Conservation (phyloP, 202 grass and related monocot species). For the Brachypodium distachyon region DNA sequence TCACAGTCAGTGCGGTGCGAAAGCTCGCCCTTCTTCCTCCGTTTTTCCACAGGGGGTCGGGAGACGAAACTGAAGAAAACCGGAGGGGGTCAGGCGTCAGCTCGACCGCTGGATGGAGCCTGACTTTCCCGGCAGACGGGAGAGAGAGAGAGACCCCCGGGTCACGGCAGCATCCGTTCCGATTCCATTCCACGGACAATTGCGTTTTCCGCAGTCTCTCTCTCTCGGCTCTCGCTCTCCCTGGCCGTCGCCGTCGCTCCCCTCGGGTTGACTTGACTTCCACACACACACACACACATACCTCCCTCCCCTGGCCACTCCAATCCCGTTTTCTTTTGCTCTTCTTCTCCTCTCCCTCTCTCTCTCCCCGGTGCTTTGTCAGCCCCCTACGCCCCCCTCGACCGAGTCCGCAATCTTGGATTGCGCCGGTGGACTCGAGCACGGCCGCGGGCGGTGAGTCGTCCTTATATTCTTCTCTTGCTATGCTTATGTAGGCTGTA, state of each 20-base stretch:
- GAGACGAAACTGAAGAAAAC: not conserved
- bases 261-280: slow-evolving; percentile 50
- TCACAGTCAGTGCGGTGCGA: not conserved
- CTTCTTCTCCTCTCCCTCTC: not conserved
- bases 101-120: not conserved
- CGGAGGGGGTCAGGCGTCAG: too few relatives aligned
- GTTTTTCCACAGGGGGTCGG: not conserved
- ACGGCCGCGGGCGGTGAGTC: slow-evolving; percentile 25
- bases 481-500: not conserved
- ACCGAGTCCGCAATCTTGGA: not conserved
- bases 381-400: not conserved
- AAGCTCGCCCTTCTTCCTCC: not conserved
- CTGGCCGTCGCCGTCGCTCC: slow-evolving; percentile 23
- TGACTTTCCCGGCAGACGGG: not conserved
- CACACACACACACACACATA: not conserved
- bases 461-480: not conserved
- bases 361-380: not conserved
- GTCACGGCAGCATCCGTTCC: slow-evolving; percentile 20
- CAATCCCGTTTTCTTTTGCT: not conserved
- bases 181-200: slow-evolving; percentile 20
- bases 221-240: not conserved
- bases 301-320: slow-evolving; percentile 4
- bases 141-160: not conserved
- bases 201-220: not conserved
- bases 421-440: not conserved